Conservation (phyloP, 768 basidiomycete species). For the Boletus fagicola region DNA sequence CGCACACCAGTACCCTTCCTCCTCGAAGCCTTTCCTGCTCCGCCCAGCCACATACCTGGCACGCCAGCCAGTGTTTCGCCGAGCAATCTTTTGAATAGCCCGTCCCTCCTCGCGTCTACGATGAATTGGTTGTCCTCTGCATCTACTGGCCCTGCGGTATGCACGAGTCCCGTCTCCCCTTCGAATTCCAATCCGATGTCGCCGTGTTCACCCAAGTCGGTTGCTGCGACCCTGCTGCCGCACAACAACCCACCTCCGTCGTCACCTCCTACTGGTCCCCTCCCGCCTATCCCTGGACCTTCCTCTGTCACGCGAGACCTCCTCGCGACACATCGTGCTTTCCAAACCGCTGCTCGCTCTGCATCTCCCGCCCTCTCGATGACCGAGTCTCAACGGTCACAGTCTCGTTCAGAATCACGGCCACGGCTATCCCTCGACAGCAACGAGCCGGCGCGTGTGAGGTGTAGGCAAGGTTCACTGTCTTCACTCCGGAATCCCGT, state of each 20-base stretch:
- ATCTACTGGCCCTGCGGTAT: conserved; percentile 3
- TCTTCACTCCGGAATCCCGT: conserved; percentile 30
- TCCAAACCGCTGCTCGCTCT: conserved; percentile 22
- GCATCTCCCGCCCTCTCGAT: conserved; percentile 26
- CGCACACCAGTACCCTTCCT: conserved; percentile 35
- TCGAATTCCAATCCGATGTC: conserved; percentile 5
- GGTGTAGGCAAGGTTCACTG: conserved; percentile 27
- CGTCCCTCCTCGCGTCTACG: conserved; percentile 16
- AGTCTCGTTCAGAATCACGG: conserved; percentile 17
- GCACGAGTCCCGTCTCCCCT: conserved; percentile 1
- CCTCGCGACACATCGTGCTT: conserved; percentile 40
- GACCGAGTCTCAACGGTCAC: conserved; percentile 17
- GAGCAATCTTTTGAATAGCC: conserved; percentile 5
- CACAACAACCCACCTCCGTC: conserved; percentile 54
- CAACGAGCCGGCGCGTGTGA: conserved; percentile 12
- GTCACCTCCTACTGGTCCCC: conserved; percentile 53
- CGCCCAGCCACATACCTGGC: conserved; percentile 34
- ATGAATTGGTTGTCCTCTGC: conserved; percentile 4
- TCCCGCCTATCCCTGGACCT: conserved; percentile 66
- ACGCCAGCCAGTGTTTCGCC: conserved; percentile 16
- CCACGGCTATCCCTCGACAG: conserved; percentile 18
- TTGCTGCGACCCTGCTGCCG: conserved; percentile 3
- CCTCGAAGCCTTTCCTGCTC: conserved; percentile 38
- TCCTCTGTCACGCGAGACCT: conserved; percentile 52
- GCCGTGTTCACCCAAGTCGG: conserved; percentile 17